Evolutionary conservation across 805 yeast genomes (phyloP), one percentile per base, ranked within the genome.

Genomic region (Metschnikowia hibisci): DNA sequence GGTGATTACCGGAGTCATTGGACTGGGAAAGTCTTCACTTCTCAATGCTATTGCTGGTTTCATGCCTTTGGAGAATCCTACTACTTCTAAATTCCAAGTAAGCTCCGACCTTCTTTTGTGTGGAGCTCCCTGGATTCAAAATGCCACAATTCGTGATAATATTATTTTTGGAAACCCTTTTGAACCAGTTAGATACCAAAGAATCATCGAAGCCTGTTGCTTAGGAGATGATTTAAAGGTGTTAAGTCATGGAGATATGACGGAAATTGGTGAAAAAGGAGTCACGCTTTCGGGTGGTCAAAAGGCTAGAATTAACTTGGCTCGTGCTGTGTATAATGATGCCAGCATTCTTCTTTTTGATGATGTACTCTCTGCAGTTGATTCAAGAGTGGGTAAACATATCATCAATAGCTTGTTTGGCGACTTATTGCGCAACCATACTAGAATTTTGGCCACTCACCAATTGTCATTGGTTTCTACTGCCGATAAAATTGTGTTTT

Each of bases 241-340:
- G 20, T 58, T 70, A 39, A 67, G 69, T 4, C 66, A 65, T 28
- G 59, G 64, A 11, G 75, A 70, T 51, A 43, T 52, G 34, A 69
- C 74, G 14, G 74, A 70, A 52, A 66, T 70, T 42, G 74, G 75
- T 41, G 75, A 70, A 54, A 59, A 71, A 45, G 75, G 75, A 43
- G 59, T 69, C 39, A 70, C 71, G 1, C 61, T 70, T 33, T 67
- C 73, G 29, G 75, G 75, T 20, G 75, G 75, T 13, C 75, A 70
- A 55, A 69, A 69, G 51, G 74, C 75, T 18, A 56, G 75, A 53
- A 64, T 70, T 39, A 67, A 63, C 51, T 62, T 70, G 56, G 75
- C 75, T 15, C 62, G 75, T 54, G 72, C 74, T 6, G 64, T 60
- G 26, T 70, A 70, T 52, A 54, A 66, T 8, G 55, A 58, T 31